Evolutionary conservation across 768 basidiomycete species (phyloP).

Genomic region (Basidioascus undulatus): DNA sequence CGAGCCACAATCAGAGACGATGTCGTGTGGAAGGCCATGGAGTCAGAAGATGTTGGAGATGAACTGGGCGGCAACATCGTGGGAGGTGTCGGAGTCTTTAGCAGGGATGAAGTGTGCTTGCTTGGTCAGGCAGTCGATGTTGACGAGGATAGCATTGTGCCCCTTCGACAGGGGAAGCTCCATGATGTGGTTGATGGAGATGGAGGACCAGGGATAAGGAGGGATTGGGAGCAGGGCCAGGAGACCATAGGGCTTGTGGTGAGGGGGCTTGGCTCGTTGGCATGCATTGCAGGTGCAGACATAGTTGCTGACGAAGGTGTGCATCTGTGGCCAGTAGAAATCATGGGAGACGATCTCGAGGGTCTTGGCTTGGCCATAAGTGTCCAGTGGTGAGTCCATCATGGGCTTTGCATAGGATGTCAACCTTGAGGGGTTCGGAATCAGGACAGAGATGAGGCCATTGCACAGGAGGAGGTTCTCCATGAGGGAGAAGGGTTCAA

Average conservation of each 20-base stretch:
- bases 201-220: conserved; percentile 17
- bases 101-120: conserved; percentile 24
- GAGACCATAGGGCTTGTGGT: conserved; percentile 21
- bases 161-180: conserved; percentile 21
- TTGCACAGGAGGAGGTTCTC: conserved; percentile 11
- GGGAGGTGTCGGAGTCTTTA: conserved; percentile 14
- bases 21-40: conserved; percentile 13
- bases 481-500: background rate
- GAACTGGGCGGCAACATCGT: conserved; percentile 15
- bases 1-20: conserved; percentile 15
- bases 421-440: conserved; percentile 1
- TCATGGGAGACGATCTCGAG: conserved; percentile 16
- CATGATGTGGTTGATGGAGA: conserved; percentile 21
- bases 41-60: conserved; percentile 5
- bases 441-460: conserved; percentile 16
- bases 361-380: conserved; percentile 20
- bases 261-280: conserved; percentile 16
- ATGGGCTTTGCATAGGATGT: no score
- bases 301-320: conserved; percentile 15
- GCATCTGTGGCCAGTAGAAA: conserved; percentile 23
- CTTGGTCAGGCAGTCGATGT: conserved; percentile 24
- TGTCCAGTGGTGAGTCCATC: no score
- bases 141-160: conserved; percentile 20
- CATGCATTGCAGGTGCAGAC: conserved; percentile 21
- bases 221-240: conserved; percentile 16